A percentile compares a stretch with the other conserved stretches of the same genome.
Conservation (phyloP, 2,329 filamentous ascomycete species). For the Colletotrichum sp. region DNA sequence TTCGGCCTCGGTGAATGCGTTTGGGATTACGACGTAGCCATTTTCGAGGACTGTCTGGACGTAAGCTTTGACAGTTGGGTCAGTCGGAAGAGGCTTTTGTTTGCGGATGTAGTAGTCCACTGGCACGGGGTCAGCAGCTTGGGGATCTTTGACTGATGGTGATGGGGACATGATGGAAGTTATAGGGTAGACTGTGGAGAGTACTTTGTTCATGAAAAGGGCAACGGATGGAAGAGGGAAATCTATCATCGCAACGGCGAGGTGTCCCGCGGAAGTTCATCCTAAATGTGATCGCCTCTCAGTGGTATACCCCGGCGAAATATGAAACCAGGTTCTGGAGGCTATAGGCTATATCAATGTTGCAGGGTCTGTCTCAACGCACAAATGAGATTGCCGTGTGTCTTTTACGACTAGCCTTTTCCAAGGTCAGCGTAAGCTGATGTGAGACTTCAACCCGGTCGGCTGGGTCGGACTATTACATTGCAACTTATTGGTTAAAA, state of each 20-base stretch:
- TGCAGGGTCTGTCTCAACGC: too few species aligned
- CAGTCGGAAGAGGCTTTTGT: background rate
- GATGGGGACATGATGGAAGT: background rate
- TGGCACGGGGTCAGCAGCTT: background rate
- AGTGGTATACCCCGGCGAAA: too few species aligned
- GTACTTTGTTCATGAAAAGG: fast-evolving
- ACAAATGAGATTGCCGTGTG: too few species aligned
- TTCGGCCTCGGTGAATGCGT: slow-evolving; percentile 27
- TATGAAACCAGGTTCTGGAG: too few species aligned
- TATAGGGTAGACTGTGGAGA: fast-evolving
- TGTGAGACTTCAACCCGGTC: too few species aligned
- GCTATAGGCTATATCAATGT: too few species aligned
- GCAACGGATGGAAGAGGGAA: background rate
- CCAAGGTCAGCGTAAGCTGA: too few species aligned
- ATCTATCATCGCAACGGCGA: too few species aligned
- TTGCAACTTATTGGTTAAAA: too few species aligned
- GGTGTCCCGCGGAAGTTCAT: too few species aligned
- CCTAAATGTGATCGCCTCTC: background rate
- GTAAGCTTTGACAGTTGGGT: background rate
- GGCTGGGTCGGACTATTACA: too few species aligned
- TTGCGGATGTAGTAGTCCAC: background rate
- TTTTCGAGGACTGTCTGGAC: slow-evolving; percentile 25
- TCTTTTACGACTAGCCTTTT: too few species aligned
- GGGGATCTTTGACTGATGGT: background rate
- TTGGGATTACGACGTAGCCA: slow-evolving; percentile 38